Evolutionary conservation across 257 asterid species (phyloP).

Genomic region (Ilex aquifolium): DNA sequence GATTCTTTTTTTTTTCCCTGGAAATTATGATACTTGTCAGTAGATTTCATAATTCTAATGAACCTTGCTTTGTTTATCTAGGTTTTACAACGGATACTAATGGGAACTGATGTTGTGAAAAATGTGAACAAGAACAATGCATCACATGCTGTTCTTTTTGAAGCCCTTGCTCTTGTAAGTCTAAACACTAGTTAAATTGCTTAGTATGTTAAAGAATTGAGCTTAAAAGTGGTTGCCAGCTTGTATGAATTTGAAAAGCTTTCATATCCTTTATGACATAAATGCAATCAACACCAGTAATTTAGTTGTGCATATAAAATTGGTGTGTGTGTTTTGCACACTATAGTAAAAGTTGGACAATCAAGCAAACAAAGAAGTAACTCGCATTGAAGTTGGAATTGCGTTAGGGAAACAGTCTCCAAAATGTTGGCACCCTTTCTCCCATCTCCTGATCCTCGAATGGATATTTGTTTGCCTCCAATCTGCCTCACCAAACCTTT

Average conservation of each 20-base stretch:
- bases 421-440: too few relatives aligned
- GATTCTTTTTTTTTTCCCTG: slow-evolving; percentile 7
- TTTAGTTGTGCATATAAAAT: slow-evolving; percentile 3
- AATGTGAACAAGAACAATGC: slow-evolving; percentile 99
- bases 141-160: slow-evolving; percentile 98
- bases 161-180: slow-evolving; percentile 98
- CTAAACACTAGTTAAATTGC: not conserved
- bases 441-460: too few relatives aligned
- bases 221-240: too few relatives aligned
- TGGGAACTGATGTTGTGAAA: slow-evolving; percentile 99
- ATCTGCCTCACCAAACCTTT: too few relatives aligned
- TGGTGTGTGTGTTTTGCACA: not conserved
- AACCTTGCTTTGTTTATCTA: slow-evolving; percentile 23
- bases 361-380: too few relatives aligned
- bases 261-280: too few relatives aligned
- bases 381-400: too few relatives aligned
- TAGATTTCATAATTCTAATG: slow-evolving; percentile 3
- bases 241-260: too few relatives aligned
- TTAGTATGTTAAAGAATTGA: not conserved
- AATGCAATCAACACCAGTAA: too few relatives aligned
- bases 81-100: slow-evolving; percentile 95
- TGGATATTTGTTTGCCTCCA: too few relatives aligned
- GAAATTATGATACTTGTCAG: not conserved
- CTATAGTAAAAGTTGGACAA: too few relatives aligned
- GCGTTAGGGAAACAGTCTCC: too few relatives aligned